These are phyloP conservation scores for Phytophthora pisi DNA, from an alignment of 352 stramenopile species.

Conservation along the genomic window DNA sequence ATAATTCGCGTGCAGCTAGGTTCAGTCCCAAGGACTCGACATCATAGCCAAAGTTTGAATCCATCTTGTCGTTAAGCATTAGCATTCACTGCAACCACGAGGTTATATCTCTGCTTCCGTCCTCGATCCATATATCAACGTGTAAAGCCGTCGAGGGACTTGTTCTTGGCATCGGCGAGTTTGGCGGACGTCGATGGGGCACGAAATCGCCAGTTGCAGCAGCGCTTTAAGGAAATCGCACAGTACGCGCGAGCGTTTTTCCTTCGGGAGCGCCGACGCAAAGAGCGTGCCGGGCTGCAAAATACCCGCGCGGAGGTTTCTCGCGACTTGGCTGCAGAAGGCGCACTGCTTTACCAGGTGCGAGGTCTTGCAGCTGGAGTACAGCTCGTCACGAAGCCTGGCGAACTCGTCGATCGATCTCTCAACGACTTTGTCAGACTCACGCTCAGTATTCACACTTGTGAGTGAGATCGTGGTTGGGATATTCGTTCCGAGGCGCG, in stretches of 20 bases:
- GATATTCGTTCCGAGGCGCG: slow-evolving; percentile 3
- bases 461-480: neutral
- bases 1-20: neutral
- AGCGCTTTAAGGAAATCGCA: slow-evolving; percentile 10
- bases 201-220: slow-evolving; percentile 5
- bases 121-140: neutral
- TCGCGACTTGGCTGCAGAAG: slow-evolving; percentile 39
- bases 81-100: neutral
- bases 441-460: neutral
- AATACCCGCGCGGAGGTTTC: slow-evolving; percentile 25
- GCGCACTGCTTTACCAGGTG: slow-evolving; percentile 26
- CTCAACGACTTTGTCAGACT: slow-evolving; percentile 2
- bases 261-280: neutral
- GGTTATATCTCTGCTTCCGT: neutral
- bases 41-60: too few relatives aligned
- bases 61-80: neutral
- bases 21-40: neutral
- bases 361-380: slow-evolving; percentile 20
- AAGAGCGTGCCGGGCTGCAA: slow-evolving; percentile 4
- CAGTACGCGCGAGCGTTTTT: slow-evolving; percentile 14
- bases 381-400: slow-evolving; percentile 36
- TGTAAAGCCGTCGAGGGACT: slow-evolving; percentile 6
- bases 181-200: neutral
- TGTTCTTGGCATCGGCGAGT: slow-evolving; percentile 23
- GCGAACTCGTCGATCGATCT: slow-evolving; percentile 30